These are phyloP conservation scores for Lecanicillium sp. DNA, from an alignment of 2,329 filamentous ascomycete species.

Conservation along the genomic window DNA sequence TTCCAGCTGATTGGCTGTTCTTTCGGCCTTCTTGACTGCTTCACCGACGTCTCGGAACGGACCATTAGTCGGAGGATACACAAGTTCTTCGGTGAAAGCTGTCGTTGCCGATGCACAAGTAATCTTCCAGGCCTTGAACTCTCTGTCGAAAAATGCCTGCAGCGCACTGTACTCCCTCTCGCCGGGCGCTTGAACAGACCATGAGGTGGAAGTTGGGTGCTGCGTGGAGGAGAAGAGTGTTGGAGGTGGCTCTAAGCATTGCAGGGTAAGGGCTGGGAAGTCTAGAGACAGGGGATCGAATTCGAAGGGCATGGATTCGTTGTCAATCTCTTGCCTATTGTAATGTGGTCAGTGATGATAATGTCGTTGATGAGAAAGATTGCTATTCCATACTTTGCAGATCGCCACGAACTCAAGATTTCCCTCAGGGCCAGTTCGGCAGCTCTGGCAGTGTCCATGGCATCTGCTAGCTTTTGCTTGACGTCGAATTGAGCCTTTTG, in stretches of 20 bases:
- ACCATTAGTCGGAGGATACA: slow-evolving; percentile 34
- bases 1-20: slow-evolving; percentile 51
- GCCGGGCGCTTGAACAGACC: slow-evolving; percentile 70
- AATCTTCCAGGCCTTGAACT: slow-evolving; percentile 58
- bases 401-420: slow-evolving; percentile 70
- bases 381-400: slow-evolving; percentile 58
- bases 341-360: slow-evolving; percentile 11
- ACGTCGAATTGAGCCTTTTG: slow-evolving; percentile 56
- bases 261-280: slow-evolving; percentile 77
- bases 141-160: slow-evolving; percentile 54
- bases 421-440: slow-evolving; percentile 80
- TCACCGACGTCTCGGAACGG: slow-evolving; percentile 35
- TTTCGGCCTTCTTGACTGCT: slow-evolving; percentile 38
- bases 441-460: slow-evolving; percentile 70
- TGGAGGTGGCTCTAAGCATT: slow-evolving; percentile 70
- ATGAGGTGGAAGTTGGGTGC: slow-evolving; percentile 68
- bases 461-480: slow-evolving; percentile 57
- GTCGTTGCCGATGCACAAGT: slow-evolving; percentile 42
- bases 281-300: slow-evolving; percentile 81
- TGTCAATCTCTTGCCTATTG: slow-evolving; percentile 45
- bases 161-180: slow-evolving; percentile 68
- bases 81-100: slow-evolving; percentile 40
- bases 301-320: slow-evolving; percentile 54
- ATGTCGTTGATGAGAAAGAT: slow-evolving; percentile 20
- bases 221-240: slow-evolving; percentile 77